phyloP scores from a whole-genome alignment of 495 filamentous ascomycete species.

The Daldinia concentrica region DNA sequence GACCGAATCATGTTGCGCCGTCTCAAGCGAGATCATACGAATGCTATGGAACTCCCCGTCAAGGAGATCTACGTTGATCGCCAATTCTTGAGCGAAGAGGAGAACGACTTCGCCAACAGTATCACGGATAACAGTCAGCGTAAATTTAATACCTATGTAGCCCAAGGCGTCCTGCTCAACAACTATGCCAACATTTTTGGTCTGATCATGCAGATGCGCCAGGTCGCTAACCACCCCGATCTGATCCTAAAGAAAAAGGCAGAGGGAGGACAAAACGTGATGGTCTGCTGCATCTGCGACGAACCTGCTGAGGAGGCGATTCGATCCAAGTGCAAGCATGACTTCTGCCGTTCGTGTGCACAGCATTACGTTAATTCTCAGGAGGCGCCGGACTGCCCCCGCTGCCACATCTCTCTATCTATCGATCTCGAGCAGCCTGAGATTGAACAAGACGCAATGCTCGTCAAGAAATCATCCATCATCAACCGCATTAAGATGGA shows the following conservation, averaged over 20 bases:
- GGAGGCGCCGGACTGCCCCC: conserved; percentile 82
- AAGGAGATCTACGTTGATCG: conserved; percentile 92
- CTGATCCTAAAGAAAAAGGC: conserved; percentile 87
- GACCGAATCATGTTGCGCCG: conserved; percentile 94
- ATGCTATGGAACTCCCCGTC: conserved; percentile 92
- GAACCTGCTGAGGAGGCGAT: conserved; percentile 95
- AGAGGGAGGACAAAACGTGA: conserved; percentile 85
- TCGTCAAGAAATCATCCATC: conserved; percentile 91
- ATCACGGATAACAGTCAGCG: conserved; percentile 91
- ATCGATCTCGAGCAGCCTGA: conserved; percentile 95
- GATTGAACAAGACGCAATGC: conserved; percentile 84
- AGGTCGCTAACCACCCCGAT: conserved; percentile 95
- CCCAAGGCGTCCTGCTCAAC: conserved; percentile 91
- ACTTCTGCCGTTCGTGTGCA: conserved; percentile 92
- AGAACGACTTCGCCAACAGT: conserved; percentile 92
- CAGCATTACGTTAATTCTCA: conserved; percentile 83
- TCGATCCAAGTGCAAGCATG: conserved; percentile 88
- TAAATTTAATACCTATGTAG: conserved; percentile 94
- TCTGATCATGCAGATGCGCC: conserved; percentile 97
- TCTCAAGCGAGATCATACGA: conserved; percentile 88
- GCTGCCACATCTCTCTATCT: conserved; percentile 86
- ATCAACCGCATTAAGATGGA: conserved; percentile 98
- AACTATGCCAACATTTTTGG: conserved; percentile 93
- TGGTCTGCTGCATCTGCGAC: conserved; percentile 94
- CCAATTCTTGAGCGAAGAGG: conserved; percentile 94